A percentile compares a stretch with the other conserved stretches of the same genome.
phyloP scores from a whole-genome alignment of 306 rosid genomes.

The Vicia faba region DNA sequence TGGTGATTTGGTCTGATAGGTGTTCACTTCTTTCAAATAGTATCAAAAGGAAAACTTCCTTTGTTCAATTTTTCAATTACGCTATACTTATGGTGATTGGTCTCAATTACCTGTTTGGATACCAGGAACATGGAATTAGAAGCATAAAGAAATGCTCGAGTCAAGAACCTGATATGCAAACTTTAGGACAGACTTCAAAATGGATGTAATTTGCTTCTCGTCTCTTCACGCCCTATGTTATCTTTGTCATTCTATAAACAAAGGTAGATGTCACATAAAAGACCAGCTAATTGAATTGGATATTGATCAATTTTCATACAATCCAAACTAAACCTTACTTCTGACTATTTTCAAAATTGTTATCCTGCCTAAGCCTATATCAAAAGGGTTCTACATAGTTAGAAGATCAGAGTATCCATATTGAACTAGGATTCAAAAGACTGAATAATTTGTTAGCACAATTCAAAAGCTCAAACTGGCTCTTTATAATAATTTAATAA shows the following conservation, averaged over 20 bases:
- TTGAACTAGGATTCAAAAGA: conserved; percentile 15
- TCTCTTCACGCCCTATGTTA: neutral
- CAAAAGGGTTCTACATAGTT: conserved; percentile 5
- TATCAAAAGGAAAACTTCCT: neutral
- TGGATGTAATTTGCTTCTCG: neutral
- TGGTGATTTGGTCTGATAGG: neutral
- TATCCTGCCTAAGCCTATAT: neutral
- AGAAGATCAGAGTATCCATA: conserved; percentile 10
- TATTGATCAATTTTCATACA: neutral
- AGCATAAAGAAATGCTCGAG: neutral
- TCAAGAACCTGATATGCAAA: neutral
- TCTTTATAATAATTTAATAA: conserved; percentile 50
- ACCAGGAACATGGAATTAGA: neutral
- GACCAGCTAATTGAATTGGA: neutral
- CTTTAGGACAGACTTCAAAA: neutral
- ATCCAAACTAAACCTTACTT: conserved; percentile 22
- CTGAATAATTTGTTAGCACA: neutral
- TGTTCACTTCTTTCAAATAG: neutral
- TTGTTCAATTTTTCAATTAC: neutral
- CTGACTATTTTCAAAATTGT: conserved; percentile 17
- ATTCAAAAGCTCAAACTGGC: conserved; percentile 28
- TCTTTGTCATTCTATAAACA: neutral
- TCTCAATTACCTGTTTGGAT: neutral
- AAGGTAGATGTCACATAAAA: neutral
- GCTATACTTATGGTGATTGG: neutral